These are phyloP conservation scores for Xylona heveae DNA, from an alignment of 495 filamentous ascomycete genomes.

Conservation along the genomic window DNA sequence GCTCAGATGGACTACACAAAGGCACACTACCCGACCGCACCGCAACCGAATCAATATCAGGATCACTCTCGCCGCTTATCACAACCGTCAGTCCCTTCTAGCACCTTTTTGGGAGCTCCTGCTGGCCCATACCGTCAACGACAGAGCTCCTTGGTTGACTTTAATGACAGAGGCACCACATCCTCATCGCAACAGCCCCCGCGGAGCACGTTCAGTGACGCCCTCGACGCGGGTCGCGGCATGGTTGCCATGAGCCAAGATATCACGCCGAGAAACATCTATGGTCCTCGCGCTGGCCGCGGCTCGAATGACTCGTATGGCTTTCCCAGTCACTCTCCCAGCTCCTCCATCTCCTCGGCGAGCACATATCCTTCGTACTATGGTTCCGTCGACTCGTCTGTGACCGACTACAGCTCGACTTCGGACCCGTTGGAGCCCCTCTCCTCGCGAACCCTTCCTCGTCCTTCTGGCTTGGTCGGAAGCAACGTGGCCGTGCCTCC, in stretches of 20 bases:
- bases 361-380: conserved; percentile 47
- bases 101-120: conserved; percentile 22
- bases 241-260: conserved; percentile 93
- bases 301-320: conserved; percentile 81
- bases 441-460: conserved; percentile 60
- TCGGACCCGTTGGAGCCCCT: conserved; percentile 71
- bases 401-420: conserved; percentile 84
- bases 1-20: conserved; percentile 10
- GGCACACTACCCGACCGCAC: conserved; percentile 12
- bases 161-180: conserved; percentile 29
- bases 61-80: conserved; percentile 61
- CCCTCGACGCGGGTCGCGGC: conserved; percentile 71
- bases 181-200: conserved; percentile 30
- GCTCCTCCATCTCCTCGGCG: conserved; percentile 80
- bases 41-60: conserved; percentile 27
- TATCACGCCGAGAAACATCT: conserved; percentile 73
- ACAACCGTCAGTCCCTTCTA: conserved; percentile 63
- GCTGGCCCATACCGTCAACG: conserved; percentile 22
- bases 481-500: conserved; percentile 32
- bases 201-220: conserved; percentile 38
- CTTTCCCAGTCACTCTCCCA: conserved; percentile 83
- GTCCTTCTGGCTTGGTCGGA: conserved; percentile 48
- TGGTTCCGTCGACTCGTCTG: conserved; percentile 70
- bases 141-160: conserved; percentile 39
- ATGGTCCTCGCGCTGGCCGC: conserved; percentile 42